Base-by-base conservation (phyloP, 352 stramenopile species). In the Phytophthora vignae region DNA sequence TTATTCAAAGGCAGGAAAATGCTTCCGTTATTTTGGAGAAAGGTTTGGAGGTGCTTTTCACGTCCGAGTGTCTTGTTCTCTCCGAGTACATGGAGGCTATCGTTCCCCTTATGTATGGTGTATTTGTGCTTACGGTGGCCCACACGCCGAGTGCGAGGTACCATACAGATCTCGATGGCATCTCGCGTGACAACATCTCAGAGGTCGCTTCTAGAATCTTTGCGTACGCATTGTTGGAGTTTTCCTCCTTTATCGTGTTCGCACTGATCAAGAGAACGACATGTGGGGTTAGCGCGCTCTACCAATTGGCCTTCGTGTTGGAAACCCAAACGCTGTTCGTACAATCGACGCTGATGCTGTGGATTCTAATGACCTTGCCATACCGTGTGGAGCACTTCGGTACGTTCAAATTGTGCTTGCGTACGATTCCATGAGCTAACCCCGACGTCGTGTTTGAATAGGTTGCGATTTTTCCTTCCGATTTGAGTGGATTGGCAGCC, bases 61-160 rank as follows among this genome's bases (percentile, higher is more conserved):
- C 76, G 15, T 72, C 68, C 14, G 79, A 87, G 36, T 83, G 75
- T 53, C 60, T 81, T 8, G 66, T 74, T 7, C 56, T 87, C 1
- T 63, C 80, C 8, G 79, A 84, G 64, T 87, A 84, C 49, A 64
- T 77, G 38, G 74, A 87, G 60, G 58, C 67, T 2, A 59, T 84
- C 33, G 70, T 87, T 33, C 76, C 76, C 0, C 7, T 69, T 0
- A 55, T 81, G 1, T 87, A 84, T 31, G 69, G 46, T 2, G 44
- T 50, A 5, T 84, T 67, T 29, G 33, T 74, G 2, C 1, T 63
- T 17, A 31, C 49, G 2, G 53, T 80, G 63, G 31, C 73, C 5
- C 22, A 58, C 8, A 58, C 78, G 9, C 63, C 69, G 1, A 81
- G 71, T 15, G 58, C 60, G 2, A 1, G 70, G n/a, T 87, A 82